Evolutionary conservation across 2,329 filamentous ascomycete species (phyloP).

Genomic region (Thielaviopsis musarum): DNA sequence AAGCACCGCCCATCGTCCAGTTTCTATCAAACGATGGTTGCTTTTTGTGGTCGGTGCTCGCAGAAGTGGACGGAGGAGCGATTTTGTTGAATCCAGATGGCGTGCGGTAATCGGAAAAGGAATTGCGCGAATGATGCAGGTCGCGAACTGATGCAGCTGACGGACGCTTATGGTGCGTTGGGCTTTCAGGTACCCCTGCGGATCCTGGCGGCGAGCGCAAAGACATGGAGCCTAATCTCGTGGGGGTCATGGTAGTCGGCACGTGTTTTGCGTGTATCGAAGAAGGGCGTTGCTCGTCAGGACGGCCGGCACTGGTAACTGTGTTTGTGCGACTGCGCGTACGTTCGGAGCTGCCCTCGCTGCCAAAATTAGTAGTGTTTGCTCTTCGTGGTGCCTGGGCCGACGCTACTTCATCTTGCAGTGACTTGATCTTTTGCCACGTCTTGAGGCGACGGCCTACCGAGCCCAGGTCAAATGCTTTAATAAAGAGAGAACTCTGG

Average conservation of each 20-base stretch:
- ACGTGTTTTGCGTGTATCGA: constrained; percentile 31
- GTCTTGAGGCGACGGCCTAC: constrained; percentile 81
- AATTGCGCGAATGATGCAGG: constrained; percentile 55
- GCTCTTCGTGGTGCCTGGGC: constrained; percentile 29
- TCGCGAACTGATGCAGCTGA: constrained; percentile 72
- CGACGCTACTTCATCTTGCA: constrained; percentile 69
- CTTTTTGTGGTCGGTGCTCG: constrained; percentile 34
- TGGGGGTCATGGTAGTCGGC: constrained; percentile 34
- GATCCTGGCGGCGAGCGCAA: constrained; percentile 9
- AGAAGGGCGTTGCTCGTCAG: constrained; percentile 27
- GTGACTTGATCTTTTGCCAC: constrained; percentile 86
- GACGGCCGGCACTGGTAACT: constrained; percentile 29
- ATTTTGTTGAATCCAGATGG: constrained; percentile 77
- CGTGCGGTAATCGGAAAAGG: constrained; percentile 23
- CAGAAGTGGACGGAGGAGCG: constrained; percentile 19
- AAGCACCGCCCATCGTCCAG: constrained; percentile 45
- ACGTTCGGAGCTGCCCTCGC: constrained; percentile 41
- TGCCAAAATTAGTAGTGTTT: constrained; percentile 36
- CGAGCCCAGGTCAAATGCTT: constrained; percentile 83
- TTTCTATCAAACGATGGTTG: constrained; percentile 54
- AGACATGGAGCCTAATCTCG: constrained; percentile 20
- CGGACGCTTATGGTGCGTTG: constrained; percentile 36
- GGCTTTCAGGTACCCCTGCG: constrained; percentile 25
- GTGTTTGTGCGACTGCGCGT: constrained; percentile 41
- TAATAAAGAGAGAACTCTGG: constrained; percentile 85